These are phyloP conservation scores for Saccharomycopsis vini DNA, from an alignment of 805 yeast genomes.

Conservation along the genomic window DNA sequence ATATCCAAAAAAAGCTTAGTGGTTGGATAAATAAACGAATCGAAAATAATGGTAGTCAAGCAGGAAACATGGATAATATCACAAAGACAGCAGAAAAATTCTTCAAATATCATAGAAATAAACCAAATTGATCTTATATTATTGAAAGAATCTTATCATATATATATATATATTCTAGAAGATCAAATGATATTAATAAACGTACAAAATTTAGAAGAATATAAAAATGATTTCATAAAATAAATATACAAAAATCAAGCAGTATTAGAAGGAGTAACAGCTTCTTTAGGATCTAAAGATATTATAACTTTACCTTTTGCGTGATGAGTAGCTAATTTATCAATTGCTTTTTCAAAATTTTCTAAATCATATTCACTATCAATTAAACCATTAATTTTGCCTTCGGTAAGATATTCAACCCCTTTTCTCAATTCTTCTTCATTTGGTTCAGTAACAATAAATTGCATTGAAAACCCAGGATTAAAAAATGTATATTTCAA, in stretches of 20 bases:
- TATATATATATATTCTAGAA: too few relatives aligned
- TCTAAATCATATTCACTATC: conserved; percentile 53
- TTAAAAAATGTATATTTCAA: not conserved
- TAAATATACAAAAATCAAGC: not conserved
- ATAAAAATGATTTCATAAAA: not conserved
- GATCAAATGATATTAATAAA: not conserved
- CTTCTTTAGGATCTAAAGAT: too few relatives aligned
- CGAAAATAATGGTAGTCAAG: too few relatives aligned
- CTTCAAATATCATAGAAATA: too few relatives aligned
- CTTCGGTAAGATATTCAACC: conserved; percentile 37
- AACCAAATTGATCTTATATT: too few relatives aligned
- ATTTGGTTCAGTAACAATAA: not conserved
- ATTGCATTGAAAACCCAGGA: conserved; percentile 1
- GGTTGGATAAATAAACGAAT: conserved; percentile 59
- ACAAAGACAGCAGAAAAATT: too few relatives aligned
- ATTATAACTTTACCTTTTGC: conserved; percentile 61
- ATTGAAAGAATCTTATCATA: too few relatives aligned
- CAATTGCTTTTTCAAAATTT: conserved; percentile 44
- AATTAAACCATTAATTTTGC: conserved; percentile 38
- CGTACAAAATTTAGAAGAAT: not conserved
- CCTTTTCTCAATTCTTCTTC: conserved; percentile 33
- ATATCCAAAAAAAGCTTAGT: conserved; percentile 53
- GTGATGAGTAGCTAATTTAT: conserved; percentile 38
- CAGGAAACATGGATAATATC: too few relatives aligned
- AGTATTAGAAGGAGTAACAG: not conserved